These are phyloP conservation scores for Ramichloridium luteum DNA, from an alignment of 2,329 filamentous ascomycete species.

Conservation along the genomic window DNA sequence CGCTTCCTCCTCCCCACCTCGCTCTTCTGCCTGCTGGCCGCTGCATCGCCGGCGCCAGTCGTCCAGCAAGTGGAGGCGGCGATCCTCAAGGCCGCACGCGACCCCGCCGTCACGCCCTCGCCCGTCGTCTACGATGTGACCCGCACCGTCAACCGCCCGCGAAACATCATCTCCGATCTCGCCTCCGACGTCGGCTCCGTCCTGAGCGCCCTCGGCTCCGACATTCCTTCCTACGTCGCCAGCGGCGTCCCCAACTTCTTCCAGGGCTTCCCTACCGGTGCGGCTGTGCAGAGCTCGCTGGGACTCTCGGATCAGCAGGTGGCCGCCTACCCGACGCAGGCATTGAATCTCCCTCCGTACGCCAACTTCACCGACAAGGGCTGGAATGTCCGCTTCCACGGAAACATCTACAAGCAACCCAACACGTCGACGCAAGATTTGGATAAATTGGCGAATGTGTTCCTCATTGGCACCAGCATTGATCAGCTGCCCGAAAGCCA, in stretches of 20 bases:
- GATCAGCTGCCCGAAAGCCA: constrained; percentile 45
- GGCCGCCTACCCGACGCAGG: constrained; percentile 52
- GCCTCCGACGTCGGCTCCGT: constrained; percentile 30
- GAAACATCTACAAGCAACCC: constrained; percentile 71
- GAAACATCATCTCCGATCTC: constrained; percentile 41
- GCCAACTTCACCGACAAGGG: constrained; percentile 69
- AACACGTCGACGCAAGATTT: constrained; percentile 53
- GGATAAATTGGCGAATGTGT: constrained; percentile 56
- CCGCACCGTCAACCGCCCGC: constrained; percentile 30
- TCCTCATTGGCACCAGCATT: constrained; percentile 54
- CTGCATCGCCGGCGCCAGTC: constrained; percentile 14
- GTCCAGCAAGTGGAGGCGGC: constrained; percentile 11
- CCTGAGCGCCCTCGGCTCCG: constrained; percentile 40
- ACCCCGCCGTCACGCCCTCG: constrained; percentile 39
- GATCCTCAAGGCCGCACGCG: too few species aligned
- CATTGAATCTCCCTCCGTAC: constrained; percentile 53
- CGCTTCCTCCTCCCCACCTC: constrained; percentile 18
- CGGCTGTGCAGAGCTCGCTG: constrained; percentile 48
- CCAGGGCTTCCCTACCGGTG: constrained; percentile 48
- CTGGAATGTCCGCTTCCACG: constrained; percentile 66
- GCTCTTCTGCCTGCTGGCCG: constrained; percentile 15
- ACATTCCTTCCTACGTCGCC: constrained; percentile 47
- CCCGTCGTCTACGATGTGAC: constrained; percentile 31
- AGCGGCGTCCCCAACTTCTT: constrained; percentile 56
- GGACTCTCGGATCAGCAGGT: constrained; percentile 48